Evolutionary conservation across 768 basidiomycete genomes (phyloP).

Genomic region (Xerocomellus chrysenteron): DNA sequence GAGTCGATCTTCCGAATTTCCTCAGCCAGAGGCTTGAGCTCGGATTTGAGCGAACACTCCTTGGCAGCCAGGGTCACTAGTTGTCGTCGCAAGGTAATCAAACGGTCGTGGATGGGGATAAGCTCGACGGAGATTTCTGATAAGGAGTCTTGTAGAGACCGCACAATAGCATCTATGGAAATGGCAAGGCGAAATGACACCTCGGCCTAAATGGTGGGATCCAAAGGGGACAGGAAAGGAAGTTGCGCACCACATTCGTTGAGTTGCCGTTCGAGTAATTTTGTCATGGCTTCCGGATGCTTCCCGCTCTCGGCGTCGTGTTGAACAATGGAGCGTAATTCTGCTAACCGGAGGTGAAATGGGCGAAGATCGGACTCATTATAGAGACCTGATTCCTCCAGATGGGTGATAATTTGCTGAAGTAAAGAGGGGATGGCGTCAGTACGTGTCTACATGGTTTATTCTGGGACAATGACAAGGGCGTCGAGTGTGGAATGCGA

Average conservation of each 20-base stretch:
- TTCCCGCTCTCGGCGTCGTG: constrained; percentile 78
- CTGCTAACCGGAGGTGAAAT: constrained; percentile 76
- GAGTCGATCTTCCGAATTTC: constrained; percentile 95
- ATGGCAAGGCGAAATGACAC: neutral
- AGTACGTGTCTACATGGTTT: constrained; percentile 25
- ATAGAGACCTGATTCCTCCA: constrained; percentile 95
- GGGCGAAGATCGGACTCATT: constrained; percentile 89
- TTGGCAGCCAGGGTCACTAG: constrained; percentile 87
- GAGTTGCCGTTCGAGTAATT: constrained; percentile 85
- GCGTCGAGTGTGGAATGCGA: neutral
- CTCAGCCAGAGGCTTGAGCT: constrained; percentile 87
- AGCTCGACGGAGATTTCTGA: constrained; percentile 88
- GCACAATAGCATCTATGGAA: constrained; percentile 67
- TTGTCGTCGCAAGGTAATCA: constrained; percentile 85
- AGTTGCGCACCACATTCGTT: constrained; percentile 80
- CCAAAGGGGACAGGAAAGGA: constrained; percentile 6
- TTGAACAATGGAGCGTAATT: constrained; percentile 83
- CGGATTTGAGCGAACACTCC: constrained; percentile 79
- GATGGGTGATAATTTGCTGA: constrained; percentile 91
- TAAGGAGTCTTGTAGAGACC: constrained; percentile 78
- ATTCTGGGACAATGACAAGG: constrained; percentile 21
- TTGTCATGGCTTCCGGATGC: constrained; percentile 84
- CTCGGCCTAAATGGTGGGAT: neutral
- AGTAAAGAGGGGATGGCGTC: constrained; percentile 21
- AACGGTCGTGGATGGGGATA: constrained; percentile 83